Base-by-base conservation (phyloP, 345 rosid species). In the Balakata baccata region DNA sequence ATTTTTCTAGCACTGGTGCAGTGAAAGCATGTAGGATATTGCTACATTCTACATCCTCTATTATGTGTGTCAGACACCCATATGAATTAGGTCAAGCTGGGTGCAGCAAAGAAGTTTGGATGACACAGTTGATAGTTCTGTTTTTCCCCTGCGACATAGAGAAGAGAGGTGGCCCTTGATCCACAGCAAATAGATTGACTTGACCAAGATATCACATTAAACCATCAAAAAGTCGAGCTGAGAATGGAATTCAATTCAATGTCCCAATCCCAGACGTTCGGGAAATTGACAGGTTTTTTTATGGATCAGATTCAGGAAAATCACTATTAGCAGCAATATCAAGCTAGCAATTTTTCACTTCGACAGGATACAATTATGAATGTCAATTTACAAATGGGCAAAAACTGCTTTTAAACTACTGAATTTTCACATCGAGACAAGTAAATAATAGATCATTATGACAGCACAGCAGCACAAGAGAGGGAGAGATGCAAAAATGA, bases 381-480 rank as follows among this genome's bases (percentile, higher is more conserved):
- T 37, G 34, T 64, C 59, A 69, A 73, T 69, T 57, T 77, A 74
- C 84, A 66, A 34, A 50, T 73, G 23, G 46, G 65, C 14, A 64
- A 46, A 68, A 69, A 25, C 64, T 50, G 18, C 41, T 51, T 29
- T 25, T 22, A 7, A 68, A 72, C 10, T 25, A 39, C 66, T 25
- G 43, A 25, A 13, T 68, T 69, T 37, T 23, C 60, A 49, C 50
- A n/a, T 38, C 64, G 11, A 56, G 41, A 43, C 16, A 57, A 46
- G 37, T 46, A 17, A 45, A 34, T 12, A 7, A 56, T 51, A 41
- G 2, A 39, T 43, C 11, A 46, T 11, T 18, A 46, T 11, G 18
- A 65, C 8, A 39, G 49, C 34, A 45, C n/a, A n/a, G 10, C 49
- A 56, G 9, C 7, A 17, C 4, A 18, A 54, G n/a, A 17, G 16